phyloP scores from a whole-genome alignment of 352 stramenopile genomes.

The Thalassiosira hispida region DNA sequence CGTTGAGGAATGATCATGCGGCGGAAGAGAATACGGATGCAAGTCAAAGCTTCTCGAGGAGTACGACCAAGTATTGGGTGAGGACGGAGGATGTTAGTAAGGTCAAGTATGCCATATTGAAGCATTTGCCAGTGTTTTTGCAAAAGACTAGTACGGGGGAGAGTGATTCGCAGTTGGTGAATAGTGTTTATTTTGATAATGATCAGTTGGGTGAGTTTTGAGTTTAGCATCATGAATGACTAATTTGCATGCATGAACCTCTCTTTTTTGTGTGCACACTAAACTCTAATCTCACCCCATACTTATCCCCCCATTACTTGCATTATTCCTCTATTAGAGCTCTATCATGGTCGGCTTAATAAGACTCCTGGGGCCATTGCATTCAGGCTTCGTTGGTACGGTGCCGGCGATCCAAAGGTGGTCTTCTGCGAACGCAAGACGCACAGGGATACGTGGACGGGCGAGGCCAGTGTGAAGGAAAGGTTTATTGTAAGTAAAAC shows the following conservation, averaged over 20 bases:
- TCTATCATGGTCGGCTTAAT: constrained; percentile 89
- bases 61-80: constrained; percentile 91
- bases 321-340: no score
- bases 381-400: constrained; percentile 89
- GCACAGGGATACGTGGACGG: constrained; percentile 89
- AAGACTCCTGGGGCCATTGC: constrained; percentile 89
- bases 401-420: constrained; percentile 81
- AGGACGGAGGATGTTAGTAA: constrained; percentile 88
- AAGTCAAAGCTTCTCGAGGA: constrained; percentile 84
- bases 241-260: not conserved
- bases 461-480: constrained; percentile 89
- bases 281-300: no score
- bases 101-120: constrained; percentile 88
- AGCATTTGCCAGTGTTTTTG: constrained; percentile 88
- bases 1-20: constrained; percentile 68
- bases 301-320: no score
- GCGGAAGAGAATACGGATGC: constrained; percentile 77
- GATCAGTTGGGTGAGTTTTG: constrained; percentile 72
- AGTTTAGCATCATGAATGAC: not conserved
- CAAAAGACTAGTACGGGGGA: constrained; percentile 87
- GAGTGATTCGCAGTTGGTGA: constrained; percentile 88
- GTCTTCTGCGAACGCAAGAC: constrained; percentile 91
- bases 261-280: no score
- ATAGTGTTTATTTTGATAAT: constrained; percentile 87
- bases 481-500: constrained; percentile 83